Evolutionary conservation across 208 protist genomes (phyloP), one percentile per base, ranked within the genome.

Genomic region (Ichthyophonus hoferi): DNA sequence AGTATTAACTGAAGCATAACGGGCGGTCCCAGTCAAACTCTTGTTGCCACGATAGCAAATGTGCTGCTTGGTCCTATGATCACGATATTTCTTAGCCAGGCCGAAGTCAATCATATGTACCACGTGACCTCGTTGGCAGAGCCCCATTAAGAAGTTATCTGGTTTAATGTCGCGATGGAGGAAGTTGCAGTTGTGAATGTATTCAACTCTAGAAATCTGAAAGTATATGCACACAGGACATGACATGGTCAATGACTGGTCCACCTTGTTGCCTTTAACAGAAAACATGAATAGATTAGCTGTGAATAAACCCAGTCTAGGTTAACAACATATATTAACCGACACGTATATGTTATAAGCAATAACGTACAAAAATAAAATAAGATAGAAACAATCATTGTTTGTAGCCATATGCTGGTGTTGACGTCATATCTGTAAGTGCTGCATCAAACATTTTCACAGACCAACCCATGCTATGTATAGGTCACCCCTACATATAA

Each of bases 1-100:
- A 14, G 98, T 99, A 95, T 99, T 99, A 89, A 99, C 98, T 76
- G 94, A 97, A 77, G 98, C 98, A 94, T 99, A 99, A 42, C 98
- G 95, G 14, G 98, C 98, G 35, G 99, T 99, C 43, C 99, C 99
- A 17, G 98, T 99, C 14, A 99, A 94, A 79, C 96, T 97, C 94
- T 99, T 99, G 90, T 98, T 96, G 88, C 99, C 97, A 87, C 96
- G 95, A 93, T 99, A 99, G 1, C 97, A 95, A 82, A 99, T 99
- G 94, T 99, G 98, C 90, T 96, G 92, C 90, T 98, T 96, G 35
- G 98, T 98, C 85, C 96, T 97, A 17, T 96, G 95, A 92, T 99
- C 98, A 79, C 98, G 94, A 92, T 98, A 99, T 89, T 96, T 97
- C 94, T 99, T 99, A 34, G 98, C 96, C 24, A 99, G 93, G n/a